phyloP scores from a whole-genome alignment of 139 green algal genomes.

The Chlorella vulgaris region DNA sequence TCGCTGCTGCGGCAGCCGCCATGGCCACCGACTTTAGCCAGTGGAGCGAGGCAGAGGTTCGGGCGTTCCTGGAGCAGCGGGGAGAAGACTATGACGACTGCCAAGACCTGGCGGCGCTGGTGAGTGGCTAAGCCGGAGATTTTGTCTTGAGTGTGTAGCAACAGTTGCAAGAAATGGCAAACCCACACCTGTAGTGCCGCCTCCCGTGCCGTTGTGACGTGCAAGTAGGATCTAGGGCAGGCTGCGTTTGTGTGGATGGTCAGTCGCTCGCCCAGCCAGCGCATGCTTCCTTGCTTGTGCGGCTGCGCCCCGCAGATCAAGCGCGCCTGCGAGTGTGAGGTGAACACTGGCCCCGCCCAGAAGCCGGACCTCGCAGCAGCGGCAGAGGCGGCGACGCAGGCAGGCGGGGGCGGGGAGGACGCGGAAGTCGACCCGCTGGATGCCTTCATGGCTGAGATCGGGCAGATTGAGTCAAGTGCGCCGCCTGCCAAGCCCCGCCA shows the following conservation, averaged over 20 bases:
- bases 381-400: neutral
- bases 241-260: too few species aligned
- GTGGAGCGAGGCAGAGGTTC: slow-evolving; percentile 63
- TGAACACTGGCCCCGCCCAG: slow-evolving; percentile 64
- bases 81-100: slow-evolving; percentile 83
- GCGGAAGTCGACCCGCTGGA: slow-evolving; percentile 79
- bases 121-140: slow-evolving; percentile 15
- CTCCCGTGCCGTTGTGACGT: too few species aligned
- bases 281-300: neutral
- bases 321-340: slow-evolving; percentile 67
- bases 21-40: slow-evolving; percentile 62
- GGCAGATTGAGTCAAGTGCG: slow-evolving; percentile 55
- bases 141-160: neutral
- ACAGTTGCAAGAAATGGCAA: neutral
- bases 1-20: neutral
- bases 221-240: too few species aligned
- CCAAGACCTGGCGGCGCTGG: slow-evolving; percentile 52
- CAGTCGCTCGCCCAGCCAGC: too few species aligned
- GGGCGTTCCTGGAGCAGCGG: slow-evolving; percentile 74
- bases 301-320: slow-evolving; percentile 51
- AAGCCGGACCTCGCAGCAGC: neutral
- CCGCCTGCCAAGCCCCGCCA: slow-evolving; percentile 14
- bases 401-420: neutral
- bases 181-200: too few species aligned
- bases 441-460: slow-evolving; percentile 84